Conservation (phyloP, 371 early-diverging fungal species). For the Mucor lusitanicus region DNA sequence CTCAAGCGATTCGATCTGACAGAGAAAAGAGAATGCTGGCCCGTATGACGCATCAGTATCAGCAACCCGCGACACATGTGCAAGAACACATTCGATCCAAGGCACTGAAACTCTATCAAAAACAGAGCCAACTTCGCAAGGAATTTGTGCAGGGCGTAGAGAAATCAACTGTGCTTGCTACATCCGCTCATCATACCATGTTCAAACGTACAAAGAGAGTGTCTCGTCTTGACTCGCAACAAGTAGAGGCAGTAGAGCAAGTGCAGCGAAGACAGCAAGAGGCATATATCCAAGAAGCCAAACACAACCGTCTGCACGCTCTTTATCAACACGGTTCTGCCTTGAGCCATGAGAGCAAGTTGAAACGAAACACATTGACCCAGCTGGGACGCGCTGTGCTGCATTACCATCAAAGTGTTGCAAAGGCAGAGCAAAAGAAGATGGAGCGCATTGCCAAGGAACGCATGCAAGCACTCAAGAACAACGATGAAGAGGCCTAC, state of each 20-base stretch:
- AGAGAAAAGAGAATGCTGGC: conserved; percentile 55
- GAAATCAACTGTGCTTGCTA: conserved; percentile 71
- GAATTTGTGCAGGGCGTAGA: conserved; percentile 71
- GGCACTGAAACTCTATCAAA: conserved; percentile 68
- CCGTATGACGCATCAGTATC: conserved; percentile 72
- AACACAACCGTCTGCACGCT: conserved; percentile 75
- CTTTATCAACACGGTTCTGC: conserved; percentile 80
- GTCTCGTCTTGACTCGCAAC: conserved; percentile 82
- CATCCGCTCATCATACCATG: conserved; percentile 73
- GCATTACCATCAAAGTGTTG: conserved; percentile 79
- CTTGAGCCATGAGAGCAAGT: conserved; percentile 58
- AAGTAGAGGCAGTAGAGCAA: conserved; percentile 87
- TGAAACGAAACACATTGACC: conserved; percentile 53
- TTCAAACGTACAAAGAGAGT: conserved; percentile 90
- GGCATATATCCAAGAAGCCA: conserved; percentile 75
- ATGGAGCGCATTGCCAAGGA: conserved; percentile 83
- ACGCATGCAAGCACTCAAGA: conserved; percentile 93
- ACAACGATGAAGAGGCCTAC: conserved; percentile 96
- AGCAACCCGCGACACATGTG: conserved; percentile 40
- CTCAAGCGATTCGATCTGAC: conserved; percentile 42
- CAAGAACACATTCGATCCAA: conserved; percentile 50
- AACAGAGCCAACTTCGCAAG: conserved; percentile 78
- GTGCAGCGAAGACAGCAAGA: conserved; percentile 86
- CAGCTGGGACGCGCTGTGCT: conserved; percentile 80
- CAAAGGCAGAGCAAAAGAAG: conserved; percentile 91